Conservation (phyloP, 371 early-diverging fungal genomes). For the Capillidium rhysosporum region DNA sequence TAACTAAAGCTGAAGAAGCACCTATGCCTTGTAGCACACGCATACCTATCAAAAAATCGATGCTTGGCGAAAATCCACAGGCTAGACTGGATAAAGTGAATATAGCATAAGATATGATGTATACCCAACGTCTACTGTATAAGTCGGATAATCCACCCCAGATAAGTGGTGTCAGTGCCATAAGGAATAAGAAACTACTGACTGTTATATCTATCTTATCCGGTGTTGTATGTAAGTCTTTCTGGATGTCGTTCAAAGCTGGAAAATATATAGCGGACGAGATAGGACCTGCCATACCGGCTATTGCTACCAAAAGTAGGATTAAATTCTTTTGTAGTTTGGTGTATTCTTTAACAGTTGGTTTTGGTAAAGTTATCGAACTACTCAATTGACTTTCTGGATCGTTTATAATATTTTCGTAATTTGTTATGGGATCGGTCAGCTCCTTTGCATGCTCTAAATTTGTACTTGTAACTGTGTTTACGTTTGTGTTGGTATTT, state of each 20-base stretch:
- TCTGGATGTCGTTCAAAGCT: slow-evolving; percentile 21
- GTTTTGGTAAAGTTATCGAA: too few relatives aligned
- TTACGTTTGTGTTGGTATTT: too few relatives aligned
- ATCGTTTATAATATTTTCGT: too few relatives aligned
- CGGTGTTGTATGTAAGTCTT: slow-evolving; percentile 21
- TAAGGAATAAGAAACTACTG: slow-evolving; percentile 25
- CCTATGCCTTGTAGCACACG: slow-evolving; percentile 46
- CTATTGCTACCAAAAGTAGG: neutral
- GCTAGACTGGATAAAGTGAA: slow-evolving; percentile 35
- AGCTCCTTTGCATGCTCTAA: too few relatives aligned
- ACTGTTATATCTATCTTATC: slow-evolving; percentile 29
- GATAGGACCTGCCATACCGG: slow-evolving; percentile 8
- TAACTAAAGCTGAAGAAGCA: slow-evolving; percentile 41
- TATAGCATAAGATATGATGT: slow-evolving; percentile 28
- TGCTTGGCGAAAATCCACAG: slow-evolving; percentile 28
- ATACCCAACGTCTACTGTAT: slow-evolving; percentile 37
- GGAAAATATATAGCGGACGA: slow-evolving; percentile 18
- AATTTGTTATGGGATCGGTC: too few relatives aligned
- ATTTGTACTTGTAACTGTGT: too few relatives aligned
- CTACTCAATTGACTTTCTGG: too few relatives aligned
- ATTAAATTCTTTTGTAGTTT: neutral
- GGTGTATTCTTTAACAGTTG: neutral
- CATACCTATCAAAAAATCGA: slow-evolving; percentile 28
- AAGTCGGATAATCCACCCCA: slow-evolving; percentile 50
- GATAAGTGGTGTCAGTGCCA: slow-evolving; percentile 36